Base-by-base conservation (phyloP, 2,329 filamentous ascomycete genomes). In the Exophiala calicioides region DNA sequence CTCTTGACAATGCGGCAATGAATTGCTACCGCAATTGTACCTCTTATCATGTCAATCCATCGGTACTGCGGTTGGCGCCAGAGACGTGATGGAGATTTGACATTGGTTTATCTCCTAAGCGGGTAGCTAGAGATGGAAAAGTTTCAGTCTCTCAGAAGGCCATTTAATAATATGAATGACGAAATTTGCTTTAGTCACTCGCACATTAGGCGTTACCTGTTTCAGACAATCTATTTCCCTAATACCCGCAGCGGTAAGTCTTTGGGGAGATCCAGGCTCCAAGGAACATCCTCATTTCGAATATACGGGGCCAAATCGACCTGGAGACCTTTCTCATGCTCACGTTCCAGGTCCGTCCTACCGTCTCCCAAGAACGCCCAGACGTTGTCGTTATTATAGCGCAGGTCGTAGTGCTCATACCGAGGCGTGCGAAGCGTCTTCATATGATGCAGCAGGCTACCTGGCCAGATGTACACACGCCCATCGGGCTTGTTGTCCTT, bases 311-410 rank as follows among this genome's bases (percentile, higher is more conserved):
- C 48, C 30, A 51, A 20, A 12, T 51, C 48, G 7, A 51, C 48
- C 12, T 39, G 18, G n/a, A 12, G 29, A 18, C 43, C 48, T 5
- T 51, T 32, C 20, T 51, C 48, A 20, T 23, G 26, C 27, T 36
- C 43, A 5, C 30, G 12, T 27, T 53, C 50, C 18, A 50, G 69
- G 60, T 73, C 73, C 18, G 74, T 67, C 53, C 73, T 66, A 20
- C 73, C 72, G 62, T 73, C 65, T 10, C 62, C 64, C 20, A 70
- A 56, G 53, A 65, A 71, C 8, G 65, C 65, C 52, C 68, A 71
- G 5, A 64, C 58, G 52, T 71, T 71, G 15, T 50, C 47, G 51
- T 65, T 61, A 9, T 62, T 60, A 52, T 66, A 67, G 27, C 58
- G 55, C 37, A 67, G 61, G n/a, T 65, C 58, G 53, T 65, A 66